Evolutionary conservation across 2,329 filamentous ascomycete genomes (phyloP).

Genomic region (Microdochium trichocladiopsis): DNA sequence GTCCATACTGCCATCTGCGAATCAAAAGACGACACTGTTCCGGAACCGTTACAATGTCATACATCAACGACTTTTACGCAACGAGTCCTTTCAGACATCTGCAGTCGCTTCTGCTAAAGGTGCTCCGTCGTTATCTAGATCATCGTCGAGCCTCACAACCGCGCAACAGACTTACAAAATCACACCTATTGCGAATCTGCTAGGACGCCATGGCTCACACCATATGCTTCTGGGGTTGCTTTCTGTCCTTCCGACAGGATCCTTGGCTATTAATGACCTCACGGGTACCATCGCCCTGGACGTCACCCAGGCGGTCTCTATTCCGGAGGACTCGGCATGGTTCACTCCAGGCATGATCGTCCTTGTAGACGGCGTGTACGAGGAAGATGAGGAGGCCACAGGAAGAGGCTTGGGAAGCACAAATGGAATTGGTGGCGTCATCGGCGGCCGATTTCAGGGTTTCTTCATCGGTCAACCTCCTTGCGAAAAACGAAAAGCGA

Average conservation of each 20-base stretch:
- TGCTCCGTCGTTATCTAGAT: conserved; percentile 46
- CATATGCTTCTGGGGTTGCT: conserved; percentile 86
- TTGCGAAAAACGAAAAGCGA: conserved; percentile 74
- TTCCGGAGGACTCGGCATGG: conserved; percentile 83
- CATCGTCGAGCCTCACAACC: conserved; percentile 45
- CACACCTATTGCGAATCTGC: conserved; percentile 71
- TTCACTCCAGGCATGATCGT: conserved; percentile 96
- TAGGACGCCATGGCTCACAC: conserved; percentile 73
- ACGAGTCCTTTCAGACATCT: conserved; percentile 86
- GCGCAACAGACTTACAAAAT: conserved; percentile 71
- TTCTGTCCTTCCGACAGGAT: conserved; percentile 71
- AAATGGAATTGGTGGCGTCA: conserved; percentile 78
- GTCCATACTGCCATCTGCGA: conserved; percentile 66
- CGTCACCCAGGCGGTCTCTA: conserved; percentile 68
- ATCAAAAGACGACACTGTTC: conserved; percentile 79
- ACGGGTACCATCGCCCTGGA: conserved; percentile 85
- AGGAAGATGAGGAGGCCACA: conserved; percentile 74
- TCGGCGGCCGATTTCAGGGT: conserved; percentile 86
- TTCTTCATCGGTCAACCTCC: conserved; percentile 90
- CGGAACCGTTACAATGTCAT: conserved; percentile 88
- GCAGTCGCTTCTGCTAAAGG: conserved; percentile 56
- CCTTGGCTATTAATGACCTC: conserved; percentile 75
- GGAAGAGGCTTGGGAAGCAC: conserved; percentile 67
- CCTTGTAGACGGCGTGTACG: conserved; percentile 90
- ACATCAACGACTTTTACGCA: conserved; percentile 84